Conservation (phyloP, 2,329 filamentous ascomycete genomes). For the Periglandula ipomoeae region DNA sequence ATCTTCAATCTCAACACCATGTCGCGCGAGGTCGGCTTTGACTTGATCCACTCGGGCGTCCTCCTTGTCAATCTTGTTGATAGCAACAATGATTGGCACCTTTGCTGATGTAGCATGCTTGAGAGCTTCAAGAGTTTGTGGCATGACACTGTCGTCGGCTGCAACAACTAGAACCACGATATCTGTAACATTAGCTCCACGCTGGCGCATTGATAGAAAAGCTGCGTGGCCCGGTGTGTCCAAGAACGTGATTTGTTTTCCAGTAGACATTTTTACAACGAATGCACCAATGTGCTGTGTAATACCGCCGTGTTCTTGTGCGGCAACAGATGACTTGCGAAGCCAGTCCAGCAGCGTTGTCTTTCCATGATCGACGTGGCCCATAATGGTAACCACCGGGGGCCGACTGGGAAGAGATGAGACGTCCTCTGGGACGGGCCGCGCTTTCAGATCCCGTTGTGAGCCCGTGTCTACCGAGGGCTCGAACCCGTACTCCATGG, state of each 20-base stretch:
- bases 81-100: slow-evolving; percentile 93
- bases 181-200: slow-evolving; percentile 91
- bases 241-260: slow-evolving; percentile 89
- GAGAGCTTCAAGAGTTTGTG: slow-evolving; percentile 90
- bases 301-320: slow-evolving; percentile 89
- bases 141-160: slow-evolving; percentile 94
- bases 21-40: slow-evolving; percentile 73
- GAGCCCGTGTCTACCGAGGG: slow-evolving; percentile 64
- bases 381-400: slow-evolving; percentile 98
- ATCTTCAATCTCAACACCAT: slow-evolving; percentile 89
- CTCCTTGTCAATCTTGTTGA: slow-evolving; percentile 93
- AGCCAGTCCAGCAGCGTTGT: slow-evolving; percentile 92
- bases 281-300: slow-evolving; percentile 99
- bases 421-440: slow-evolving; percentile 59
- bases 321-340: slow-evolving; percentile 84
- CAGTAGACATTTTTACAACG: slow-evolving; percentile 75
- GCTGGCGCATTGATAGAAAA: slow-evolving; percentile 90
- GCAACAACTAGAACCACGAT: slow-evolving; percentile 95
- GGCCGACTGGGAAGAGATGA: slow-evolving; percentile 64
- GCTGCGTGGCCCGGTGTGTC: slow-evolving; percentile 95
- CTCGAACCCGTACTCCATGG: slow-evolving; percentile 87
- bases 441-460: slow-evolving; percentile 59
- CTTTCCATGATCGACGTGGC: slow-evolving; percentile 97
- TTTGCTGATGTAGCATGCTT: slow-evolving; percentile 82
- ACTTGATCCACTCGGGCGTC: slow-evolving; percentile 73